Evolutionary conservation across 768 basidiomycete species (phyloP), one percentile per base, ranked within the genome.

Genomic region (Stropharia rugosoannulata): DNA sequence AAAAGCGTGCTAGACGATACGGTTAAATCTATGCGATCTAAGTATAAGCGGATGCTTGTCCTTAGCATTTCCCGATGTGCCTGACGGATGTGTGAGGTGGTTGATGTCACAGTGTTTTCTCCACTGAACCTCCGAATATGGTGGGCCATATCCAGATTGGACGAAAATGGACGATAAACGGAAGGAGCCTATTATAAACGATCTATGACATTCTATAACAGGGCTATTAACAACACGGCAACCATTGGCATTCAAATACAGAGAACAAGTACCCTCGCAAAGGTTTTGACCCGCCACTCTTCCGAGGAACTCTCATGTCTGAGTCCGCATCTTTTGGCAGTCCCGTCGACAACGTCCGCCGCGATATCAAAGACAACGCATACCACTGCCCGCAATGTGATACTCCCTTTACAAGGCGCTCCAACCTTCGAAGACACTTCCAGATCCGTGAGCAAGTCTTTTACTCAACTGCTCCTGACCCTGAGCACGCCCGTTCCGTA

Each of bases 361-460:
- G 72, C 45, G 68, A 71, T 57, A 60, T 64, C 48, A 69, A 65
- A 16, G 70, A 71, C 44, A 68, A 70, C 4, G 67, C 70, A 5
- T 73, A 73, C 60, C 72, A 71, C 39, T 73, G 72, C 47, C 72
- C 70, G 2, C 68, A 64, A 47, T 73, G 72, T 60, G 64, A 70
- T 48, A 69, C 68, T 27, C 72, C 72, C 32, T 73, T 73, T 55
- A 73, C 72, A 10, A 64, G 72, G 49, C 60, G 72, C 54, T 73
- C 72, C 19, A 73, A 73, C 58, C 64, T 73, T 40, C 64, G 70
- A 46, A 61, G 70, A 44, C 72, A 73, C 55, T 73, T 67, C 52
- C 67, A 70, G 48, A 71, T 73, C 54, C 70, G 72, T 73, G 60
- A 61, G 69, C 59, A 37, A 4, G 45, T 42, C 37, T 38, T 43